Base-by-base conservation (phyloP, 139 green algal genomes). In the Picochlorum sp. region DNA sequence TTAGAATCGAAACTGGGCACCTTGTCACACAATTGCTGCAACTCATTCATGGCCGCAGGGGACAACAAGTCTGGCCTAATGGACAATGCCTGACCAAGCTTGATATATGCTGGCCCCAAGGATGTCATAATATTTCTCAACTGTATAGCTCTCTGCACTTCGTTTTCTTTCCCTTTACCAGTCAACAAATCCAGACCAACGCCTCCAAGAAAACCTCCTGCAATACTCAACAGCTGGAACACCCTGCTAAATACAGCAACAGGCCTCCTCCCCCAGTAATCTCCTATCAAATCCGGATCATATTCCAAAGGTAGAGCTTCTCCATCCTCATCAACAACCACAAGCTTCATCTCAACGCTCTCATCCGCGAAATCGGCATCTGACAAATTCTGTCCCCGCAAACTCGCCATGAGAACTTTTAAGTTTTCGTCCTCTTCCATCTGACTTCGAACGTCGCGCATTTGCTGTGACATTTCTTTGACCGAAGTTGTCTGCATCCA, bases 11-110 rank as follows among this genome's bases (percentile, higher is more conserved):
- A 97, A 62, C 62, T 83, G 20, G 91, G 91, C 62, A 97, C 92
- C 78, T 99, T 99, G 82, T 99, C 94, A 75, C 94, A 99, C 55
- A 99, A 85, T 83, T 97, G 96, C 80, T 99, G 94, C 69, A 99
- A 79, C 83, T 99, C 94, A 58, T 82, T 84, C 94, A 99, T 99
- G 28, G 94, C 94, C 4, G 87, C 83, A 14, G 94, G 94, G 3
- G 80, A 90, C 26, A 99, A 85, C 15, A 99, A 64, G 78, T 99
- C 94, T 14, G 94, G 94, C 5, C 94, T 82, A 73, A 99, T 98
- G 52, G 81, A 90, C 57, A 99, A 76, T 23, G 94, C 88, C 77
- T 95, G 88, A 2, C 94, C 92, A 23, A 97, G 85, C 75, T 99
- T 99, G 77, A 99, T 98, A 81, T 98, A 98, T 1, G 93, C 93